A percentile compares a stretch with the other conserved stretches of the same genome.
These are phyloP conservation scores for Diplodia corticola DNA, from an alignment of 2,329 filamentous ascomycete genomes.

Conservation along the genomic window DNA sequence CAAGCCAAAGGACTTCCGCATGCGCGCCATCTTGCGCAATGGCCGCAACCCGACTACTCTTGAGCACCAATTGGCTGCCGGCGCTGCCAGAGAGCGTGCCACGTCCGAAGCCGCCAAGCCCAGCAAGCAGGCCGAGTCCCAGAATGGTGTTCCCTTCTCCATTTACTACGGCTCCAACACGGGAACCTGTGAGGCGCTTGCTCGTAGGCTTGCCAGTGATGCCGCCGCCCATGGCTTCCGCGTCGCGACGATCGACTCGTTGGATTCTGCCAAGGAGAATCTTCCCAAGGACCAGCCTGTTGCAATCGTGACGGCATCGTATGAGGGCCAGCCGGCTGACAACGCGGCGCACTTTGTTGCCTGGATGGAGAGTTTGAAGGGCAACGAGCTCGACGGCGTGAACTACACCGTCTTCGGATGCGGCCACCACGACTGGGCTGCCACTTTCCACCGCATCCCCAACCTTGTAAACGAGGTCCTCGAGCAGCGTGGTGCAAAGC, in stretches of 20 bases:
- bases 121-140: not conserved
- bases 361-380: constrained; percentile 39
- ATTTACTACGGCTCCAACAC: constrained; percentile 45
- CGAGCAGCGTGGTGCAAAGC: constrained; percentile 34
- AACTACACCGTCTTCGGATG: constrained; percentile 46
- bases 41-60: constrained; percentile 36
- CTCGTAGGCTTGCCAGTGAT: constrained; percentile 39
- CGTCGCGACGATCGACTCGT: constrained; percentile 36
- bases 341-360: constrained; percentile 46
- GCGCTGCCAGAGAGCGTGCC: constrained; percentile 3
- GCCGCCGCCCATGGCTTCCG: constrained; percentile 40
- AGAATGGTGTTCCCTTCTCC: constrained; percentile 27
- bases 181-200: constrained; percentile 46
- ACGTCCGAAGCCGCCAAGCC: constrained; percentile 18
- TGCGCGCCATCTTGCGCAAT: constrained; percentile 39
- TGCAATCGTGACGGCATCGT: constrained; percentile 44
- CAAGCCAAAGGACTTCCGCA: constrained; percentile 46
- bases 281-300: constrained; percentile 40
- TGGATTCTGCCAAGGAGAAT: constrained; percentile 39
- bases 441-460: constrained; percentile 45
- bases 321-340: constrained; percentile 47
- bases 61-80: constrained; percentile 32
- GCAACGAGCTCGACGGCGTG: constrained; percentile 34
- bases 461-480: constrained; percentile 38
- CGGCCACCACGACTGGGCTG: constrained; percentile 45